Conservation (phyloP, 495 filamentous ascomycete species). For the Penicillium antarcticum region DNA sequence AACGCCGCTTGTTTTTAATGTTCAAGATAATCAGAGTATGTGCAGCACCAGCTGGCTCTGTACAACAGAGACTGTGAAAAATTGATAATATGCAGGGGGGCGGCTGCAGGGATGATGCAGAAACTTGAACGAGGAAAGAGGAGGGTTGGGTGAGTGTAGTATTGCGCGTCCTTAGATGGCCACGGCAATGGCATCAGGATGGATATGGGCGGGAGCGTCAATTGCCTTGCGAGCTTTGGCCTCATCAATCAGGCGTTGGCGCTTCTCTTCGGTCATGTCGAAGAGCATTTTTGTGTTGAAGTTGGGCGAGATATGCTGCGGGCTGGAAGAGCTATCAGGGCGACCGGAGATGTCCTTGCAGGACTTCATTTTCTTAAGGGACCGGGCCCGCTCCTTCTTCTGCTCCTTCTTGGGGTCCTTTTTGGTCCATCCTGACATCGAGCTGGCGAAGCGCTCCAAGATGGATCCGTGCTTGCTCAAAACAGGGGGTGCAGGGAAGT, state of each 20-base stretch:
- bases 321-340: constrained; percentile 26
- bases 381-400: constrained; percentile 16
- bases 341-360: constrained; percentile 17
- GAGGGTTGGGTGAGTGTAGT: background rate
- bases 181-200: background rate
- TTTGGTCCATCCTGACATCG: background rate
- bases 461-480: constrained; percentile 42
- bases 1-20: constrained; percentile 3
- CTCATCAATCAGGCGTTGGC: constrained; percentile 47
- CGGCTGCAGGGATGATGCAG: background rate
- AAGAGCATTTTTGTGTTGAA: constrained; percentile 29
- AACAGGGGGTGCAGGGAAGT: constrained; percentile 26
- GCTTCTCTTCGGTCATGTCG: constrained; percentile 48
- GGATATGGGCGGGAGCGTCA: background rate
- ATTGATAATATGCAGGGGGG: background rate
- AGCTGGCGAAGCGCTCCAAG: constrained; percentile 52
- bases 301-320: constrained; percentile 23
- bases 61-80: background rate
- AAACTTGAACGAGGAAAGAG: background rate
- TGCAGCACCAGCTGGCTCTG: constrained; percentile 6
- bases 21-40: background rate
- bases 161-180: background rate
- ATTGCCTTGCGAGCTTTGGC: constrained; percentile 39
- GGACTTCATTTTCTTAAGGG: constrained; percentile 50
- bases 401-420: constrained; percentile 32